Base-by-base conservation (phyloP, 2,329 filamentous ascomycete species). In the Dothiorella sarmentorum region DNA sequence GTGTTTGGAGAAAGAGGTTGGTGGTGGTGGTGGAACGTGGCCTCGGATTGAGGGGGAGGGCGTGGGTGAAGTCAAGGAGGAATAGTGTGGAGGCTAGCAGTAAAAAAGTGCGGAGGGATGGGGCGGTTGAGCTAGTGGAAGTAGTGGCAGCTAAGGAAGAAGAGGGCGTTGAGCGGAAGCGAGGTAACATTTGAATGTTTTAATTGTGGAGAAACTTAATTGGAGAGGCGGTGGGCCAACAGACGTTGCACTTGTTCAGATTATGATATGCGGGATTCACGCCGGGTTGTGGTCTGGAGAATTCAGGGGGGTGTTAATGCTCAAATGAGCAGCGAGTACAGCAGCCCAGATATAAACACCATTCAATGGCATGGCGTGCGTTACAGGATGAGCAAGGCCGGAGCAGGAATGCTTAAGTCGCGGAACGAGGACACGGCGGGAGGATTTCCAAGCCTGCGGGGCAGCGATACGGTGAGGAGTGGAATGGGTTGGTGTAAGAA, bases 211-310 rank as follows among this genome's bases (percentile, higher is more conserved):
- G 35, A 53, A 29, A 40, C 49, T 22, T 53, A 38, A 31, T 38
- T 52, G 47, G 47, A 33, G 35, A 40, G 49, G 49, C 49, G 49
- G 49, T 42, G 49, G 49, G 35, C 33, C 33, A 15, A n/a, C 7
- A n/a, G 26, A n/a, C 29, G 17, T 18, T 35, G 47, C 47, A 53
- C 49, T 37, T 29, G 33, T 53, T 53, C 49, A 53, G 49, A 53
- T 53, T 53, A 53, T 37, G 49, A 53, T 53, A 53, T 53, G 49
- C 49, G 29, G 49, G 49, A 53, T 53, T 22, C 49, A 42, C 49
- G 49, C 31, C 45, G 33, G 49, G 49, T 18, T 18, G 43, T 29
- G 43, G 24, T 31, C 35, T 53, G 33, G 49, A 53, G 49, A 53
- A 53, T 53, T 53, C 49, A 53, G 49, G 49, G 49, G 49, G 40